phyloP scores from a whole-genome alignment of 2,329 filamentous ascomycete species.

The Podosphaera fusca region DNA sequence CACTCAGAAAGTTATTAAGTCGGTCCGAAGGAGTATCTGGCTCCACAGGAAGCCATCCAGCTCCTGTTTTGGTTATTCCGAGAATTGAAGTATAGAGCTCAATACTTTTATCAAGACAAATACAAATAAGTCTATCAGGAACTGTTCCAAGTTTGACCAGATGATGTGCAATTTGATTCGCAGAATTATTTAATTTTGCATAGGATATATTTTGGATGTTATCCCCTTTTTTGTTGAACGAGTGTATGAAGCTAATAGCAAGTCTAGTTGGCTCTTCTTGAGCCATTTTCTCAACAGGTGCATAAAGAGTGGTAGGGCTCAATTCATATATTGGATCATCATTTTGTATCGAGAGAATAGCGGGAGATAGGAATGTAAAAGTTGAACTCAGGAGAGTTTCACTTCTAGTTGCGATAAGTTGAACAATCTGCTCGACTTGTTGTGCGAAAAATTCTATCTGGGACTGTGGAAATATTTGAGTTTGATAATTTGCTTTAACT shows the following conservation, averaged over 20 bases:
- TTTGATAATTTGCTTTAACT: constrained; percentile 31
- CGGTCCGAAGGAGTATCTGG: constrained; percentile 44
- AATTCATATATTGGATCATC: constrained; percentile 3
- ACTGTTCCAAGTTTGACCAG: constrained; percentile 25
- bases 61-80: constrained; percentile 49
- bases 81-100: constrained; percentile 53
- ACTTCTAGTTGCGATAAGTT: constrained; percentile 17
- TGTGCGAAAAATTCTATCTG: constrained; percentile 32
- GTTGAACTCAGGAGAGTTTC: constrained; percentile 2
- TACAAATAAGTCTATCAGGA: constrained; percentile 38
- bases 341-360: constrained; percentile 14
- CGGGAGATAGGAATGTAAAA: constrained; percentile 5
- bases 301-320: constrained; percentile 8
- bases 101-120: constrained; percentile 57
- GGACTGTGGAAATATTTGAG: constrained; percentile 25
- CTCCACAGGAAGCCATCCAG: constrained; percentile 58
- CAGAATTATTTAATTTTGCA: constrained; percentile 32
- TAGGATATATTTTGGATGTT: constrained; percentile 33
- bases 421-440: constrained; percentile 35
- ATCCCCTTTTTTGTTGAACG: constrained; percentile 19
- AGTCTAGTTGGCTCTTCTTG: constrained; percentile 23
- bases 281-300: constrained; percentile 14
- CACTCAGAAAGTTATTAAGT: constrained; percentile 34
- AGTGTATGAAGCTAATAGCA: constrained; percentile 41
- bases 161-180: constrained; percentile 39